These are phyloP conservation scores for Terfezia boudieri DNA, from an alignment of 495 filamentous ascomycete genomes.

Conservation along the genomic window DNA sequence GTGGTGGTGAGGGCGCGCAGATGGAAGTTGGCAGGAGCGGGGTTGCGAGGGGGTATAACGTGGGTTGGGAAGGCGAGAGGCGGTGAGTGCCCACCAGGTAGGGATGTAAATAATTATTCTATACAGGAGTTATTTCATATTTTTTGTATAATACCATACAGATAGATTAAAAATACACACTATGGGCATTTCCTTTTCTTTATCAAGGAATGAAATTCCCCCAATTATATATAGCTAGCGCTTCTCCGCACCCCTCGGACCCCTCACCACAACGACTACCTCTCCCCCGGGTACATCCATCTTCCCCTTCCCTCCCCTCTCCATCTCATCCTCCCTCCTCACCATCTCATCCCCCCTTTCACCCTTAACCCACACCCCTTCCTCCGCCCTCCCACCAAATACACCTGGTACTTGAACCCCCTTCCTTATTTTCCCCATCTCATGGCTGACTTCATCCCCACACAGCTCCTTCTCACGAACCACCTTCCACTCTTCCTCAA, in stretches of 20 bases:
- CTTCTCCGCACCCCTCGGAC: not conserved
- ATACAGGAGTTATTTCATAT: not conserved
- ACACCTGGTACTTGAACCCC: not conserved
- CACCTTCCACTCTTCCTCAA: too few relatives aligned
- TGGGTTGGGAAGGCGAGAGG: slow-evolving; percentile 29
- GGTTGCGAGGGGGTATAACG: slow-evolving; percentile 71
- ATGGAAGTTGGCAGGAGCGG: slow-evolving; percentile 74
- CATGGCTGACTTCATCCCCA: not conserved
- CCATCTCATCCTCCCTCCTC: not conserved
- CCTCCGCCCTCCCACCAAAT: not conserved
- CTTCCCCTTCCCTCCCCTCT: not conserved
- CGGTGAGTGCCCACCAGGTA: not conserved
- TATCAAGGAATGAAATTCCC: not conserved
- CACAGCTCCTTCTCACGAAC: not conserved
- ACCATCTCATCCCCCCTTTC: not conserved
- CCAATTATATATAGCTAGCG: not conserved
- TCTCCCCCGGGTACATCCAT: not conserved
- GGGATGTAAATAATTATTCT: not conserved
- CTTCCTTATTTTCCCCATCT: not conserved
- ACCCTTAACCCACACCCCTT: not conserved
- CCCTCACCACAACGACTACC: not conserved
- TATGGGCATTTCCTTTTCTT: not conserved
- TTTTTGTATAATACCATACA: not conserved
- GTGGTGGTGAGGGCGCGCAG: slow-evolving; percentile 24
- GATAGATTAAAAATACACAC: not conserved